Conservation (phyloP, 176 grass and related monocot species). For the Poa pratensis region DNA sequence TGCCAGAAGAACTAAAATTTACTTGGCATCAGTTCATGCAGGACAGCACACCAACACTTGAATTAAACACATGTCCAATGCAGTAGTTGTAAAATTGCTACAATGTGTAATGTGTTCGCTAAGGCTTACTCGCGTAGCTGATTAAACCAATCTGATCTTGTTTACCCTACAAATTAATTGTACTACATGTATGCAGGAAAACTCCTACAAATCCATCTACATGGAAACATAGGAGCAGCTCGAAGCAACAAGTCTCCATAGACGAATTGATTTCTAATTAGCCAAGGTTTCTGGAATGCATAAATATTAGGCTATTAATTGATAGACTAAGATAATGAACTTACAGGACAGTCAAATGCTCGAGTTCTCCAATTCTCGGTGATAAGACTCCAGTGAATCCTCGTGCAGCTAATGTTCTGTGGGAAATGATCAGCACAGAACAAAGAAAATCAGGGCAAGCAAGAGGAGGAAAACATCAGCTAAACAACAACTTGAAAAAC, state of each 20-base stretch:
- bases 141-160: not conserved
- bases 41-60: not conserved
- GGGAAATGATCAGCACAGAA: not conserved
- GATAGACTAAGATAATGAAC: conserved; percentile 25
- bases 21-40: conserved; percentile 5
- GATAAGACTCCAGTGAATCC: conserved; percentile 91
- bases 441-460: not conserved
- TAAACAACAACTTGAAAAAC: not conserved
- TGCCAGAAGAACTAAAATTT: not conserved
- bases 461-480: not conserved
- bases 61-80: not conserved
- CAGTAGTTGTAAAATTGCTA: not conserved
- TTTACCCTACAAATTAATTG: not conserved
- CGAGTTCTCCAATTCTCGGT: conserved; percentile 84
- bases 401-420: conserved; percentile 91
- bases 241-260: not conserved
- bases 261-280: not conserved
- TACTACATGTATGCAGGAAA: not conserved
- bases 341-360: conserved; percentile 91
- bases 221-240: not conserved
- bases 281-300: not conserved
- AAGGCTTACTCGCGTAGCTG: not conserved
- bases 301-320: not conserved
- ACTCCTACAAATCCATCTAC: not conserved
- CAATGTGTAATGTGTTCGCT: not conserved